Conservation (phyloP, 108 stramenopile genomes). For the Mayamaea pseudoterrestris region DNA sequence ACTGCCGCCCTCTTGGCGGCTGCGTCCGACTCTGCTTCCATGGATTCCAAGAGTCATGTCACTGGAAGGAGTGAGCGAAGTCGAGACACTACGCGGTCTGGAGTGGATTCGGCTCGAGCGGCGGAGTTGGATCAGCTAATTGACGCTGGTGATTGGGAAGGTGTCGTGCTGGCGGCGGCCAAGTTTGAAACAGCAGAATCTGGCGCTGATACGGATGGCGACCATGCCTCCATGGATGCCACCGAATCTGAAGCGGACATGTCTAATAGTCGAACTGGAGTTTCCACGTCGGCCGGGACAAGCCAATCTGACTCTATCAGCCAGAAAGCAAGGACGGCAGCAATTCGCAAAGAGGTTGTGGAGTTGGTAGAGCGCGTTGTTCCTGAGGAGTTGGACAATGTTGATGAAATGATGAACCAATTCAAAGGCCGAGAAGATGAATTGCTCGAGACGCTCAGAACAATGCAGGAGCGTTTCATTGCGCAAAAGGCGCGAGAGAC, state of each 20-base stretch:
- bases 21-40: conserved; percentile 55
- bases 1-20: conserved; percentile 70
- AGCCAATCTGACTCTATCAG: conserved; percentile 19
- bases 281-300: conserved; percentile 18
- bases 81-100: conserved; percentile 7
- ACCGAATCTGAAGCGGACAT: conserved; percentile 8
- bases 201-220: conserved; percentile 17
- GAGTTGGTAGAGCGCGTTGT: conserved; percentile 65
- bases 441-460: conserved; percentile 68
- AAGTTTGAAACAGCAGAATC: conserved; percentile 56
- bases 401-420: conserved; percentile 82
- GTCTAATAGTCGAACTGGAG: conserved; percentile 14
- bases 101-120: conserved; percentile 35
- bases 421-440: conserved; percentile 88
- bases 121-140: conserved; percentile 73
- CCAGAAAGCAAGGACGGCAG: conserved; percentile 37
- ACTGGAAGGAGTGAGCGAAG: conserved; percentile 27
- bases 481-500: conserved; percentile 63
- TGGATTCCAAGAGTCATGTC: conserved; percentile 30
- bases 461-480: conserved; percentile 77
- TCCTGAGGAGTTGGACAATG: conserved; percentile 80
- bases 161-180: conserved; percentile 74
- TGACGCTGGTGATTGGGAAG: conserved; percentile 82
- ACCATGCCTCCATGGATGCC: conserved; percentile 1
- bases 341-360: conserved; percentile 69